Conservation (phyloP, 352 stramenopile species). For the Pythium insidiosum region DNA sequence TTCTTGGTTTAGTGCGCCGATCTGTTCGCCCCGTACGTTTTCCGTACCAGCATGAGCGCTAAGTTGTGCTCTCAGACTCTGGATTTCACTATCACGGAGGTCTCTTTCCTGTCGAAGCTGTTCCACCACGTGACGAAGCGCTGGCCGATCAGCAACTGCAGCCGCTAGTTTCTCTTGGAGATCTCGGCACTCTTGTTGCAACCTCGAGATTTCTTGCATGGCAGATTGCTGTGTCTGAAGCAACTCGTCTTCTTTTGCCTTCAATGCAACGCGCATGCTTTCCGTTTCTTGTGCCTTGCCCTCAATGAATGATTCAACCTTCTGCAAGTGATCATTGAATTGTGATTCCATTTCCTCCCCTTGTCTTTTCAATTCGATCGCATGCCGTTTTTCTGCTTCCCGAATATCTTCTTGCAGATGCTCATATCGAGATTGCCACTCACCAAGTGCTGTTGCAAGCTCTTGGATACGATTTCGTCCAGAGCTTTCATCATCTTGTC, state of each 20-base stretch:
- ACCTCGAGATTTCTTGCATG: no score
- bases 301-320: background rate
- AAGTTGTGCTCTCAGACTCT: slow-evolving; percentile 40
- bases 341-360: background rate
- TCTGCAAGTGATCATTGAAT: background rate
- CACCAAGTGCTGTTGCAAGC: slow-evolving; percentile 1
- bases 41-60: slow-evolving; percentile 42
- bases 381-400: background rate
- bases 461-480: slow-evolving; percentile 1
- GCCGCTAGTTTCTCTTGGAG: slow-evolving; percentile 2
- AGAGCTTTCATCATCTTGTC: no score
- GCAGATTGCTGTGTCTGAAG: no score
- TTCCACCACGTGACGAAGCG: slow-evolving; percentile 44
- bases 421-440: slow-evolving; percentile 7
- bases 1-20: slow-evolving; percentile 44
- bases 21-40: slow-evolving; percentile 42
- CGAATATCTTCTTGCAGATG: background rate
- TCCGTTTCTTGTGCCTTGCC: background rate
- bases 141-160: slow-evolving; percentile 17
- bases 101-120: slow-evolving; percentile 43
- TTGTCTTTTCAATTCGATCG: background rate
- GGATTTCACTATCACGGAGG: slow-evolving; percentile 35
- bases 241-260: slow-evolving; percentile 23
- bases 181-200: no score
- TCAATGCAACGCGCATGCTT: no score